phyloP scores from a whole-genome alignment of 164 flowering plant genomes.

The Vitis labrusca region DNA sequence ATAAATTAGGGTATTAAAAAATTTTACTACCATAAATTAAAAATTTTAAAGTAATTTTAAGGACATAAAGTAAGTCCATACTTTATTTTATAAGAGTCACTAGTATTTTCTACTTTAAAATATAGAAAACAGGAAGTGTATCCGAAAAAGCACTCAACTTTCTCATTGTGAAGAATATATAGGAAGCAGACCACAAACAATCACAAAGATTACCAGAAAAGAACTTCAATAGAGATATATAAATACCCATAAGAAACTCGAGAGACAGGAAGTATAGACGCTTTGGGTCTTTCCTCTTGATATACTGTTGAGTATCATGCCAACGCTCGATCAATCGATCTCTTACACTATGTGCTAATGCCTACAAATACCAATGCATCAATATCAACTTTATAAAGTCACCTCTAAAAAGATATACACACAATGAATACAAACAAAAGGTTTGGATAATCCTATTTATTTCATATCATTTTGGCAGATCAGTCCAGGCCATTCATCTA shows the following conservation, averaged over 20 bases:
- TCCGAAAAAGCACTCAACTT: not conserved
- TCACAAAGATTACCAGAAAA: not conserved
- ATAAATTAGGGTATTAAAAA: too few relatives aligned
- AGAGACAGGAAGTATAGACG: conserved; percentile 58
- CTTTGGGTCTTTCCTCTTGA: conserved; percentile 62
- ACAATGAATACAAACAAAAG: not conserved
- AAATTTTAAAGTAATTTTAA: too few relatives aligned
- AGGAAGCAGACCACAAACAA: not conserved
- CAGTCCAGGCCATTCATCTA: not conserved
- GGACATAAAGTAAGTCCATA: too few relatives aligned
- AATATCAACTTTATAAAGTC: conserved; percentile 6
- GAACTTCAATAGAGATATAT: not conserved
- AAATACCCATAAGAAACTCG: conserved; percentile 63
- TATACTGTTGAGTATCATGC: conserved; percentile 57
- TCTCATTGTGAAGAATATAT: not conserved
- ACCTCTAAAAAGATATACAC: not conserved
- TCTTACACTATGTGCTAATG: conserved; percentile 52
- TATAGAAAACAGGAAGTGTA: not conserved
- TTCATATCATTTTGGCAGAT: not conserved
- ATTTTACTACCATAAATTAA: too few relatives aligned
- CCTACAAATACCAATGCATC: conserved; percentile 37
- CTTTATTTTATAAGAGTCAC: too few relatives aligned
- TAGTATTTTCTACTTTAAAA: too few relatives aligned
- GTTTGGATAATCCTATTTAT: not conserved
- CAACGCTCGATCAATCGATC: conserved; percentile 65